Evolutionary conservation across 495 filamentous ascomycete genomes (phyloP).

Genomic region (Penicillium lividum): DNA sequence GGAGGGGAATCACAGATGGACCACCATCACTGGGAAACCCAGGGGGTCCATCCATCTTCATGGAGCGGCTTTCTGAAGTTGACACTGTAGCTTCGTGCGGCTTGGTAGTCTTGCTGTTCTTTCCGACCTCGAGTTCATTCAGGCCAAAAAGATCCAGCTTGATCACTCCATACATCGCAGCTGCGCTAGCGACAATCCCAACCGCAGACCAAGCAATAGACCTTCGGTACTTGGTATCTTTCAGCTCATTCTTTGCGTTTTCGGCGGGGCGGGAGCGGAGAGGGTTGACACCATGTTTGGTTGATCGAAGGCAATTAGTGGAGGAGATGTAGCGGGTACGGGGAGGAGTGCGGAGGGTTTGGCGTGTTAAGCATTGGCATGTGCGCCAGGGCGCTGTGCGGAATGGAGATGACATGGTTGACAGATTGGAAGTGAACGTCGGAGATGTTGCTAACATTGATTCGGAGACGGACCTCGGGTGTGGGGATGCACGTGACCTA

Average conservation of each 20-base stretch:
- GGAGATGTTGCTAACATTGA: neutral
- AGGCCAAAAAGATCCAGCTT: slow-evolving; percentile 43
- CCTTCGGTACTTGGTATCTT: slow-evolving; percentile 31
- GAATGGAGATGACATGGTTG: slow-evolving; percentile 29
- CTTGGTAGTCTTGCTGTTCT: neutral
- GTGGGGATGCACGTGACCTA: slow-evolving; percentile 1
- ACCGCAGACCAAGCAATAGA: slow-evolving; percentile 37
- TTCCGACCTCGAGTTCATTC: slow-evolving; percentile 17
- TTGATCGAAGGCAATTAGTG: slow-evolving; percentile 26
- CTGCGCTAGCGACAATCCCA: slow-evolving; percentile 39
- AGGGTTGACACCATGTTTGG: slow-evolving; percentile 28
- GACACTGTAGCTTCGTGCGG: neutral
- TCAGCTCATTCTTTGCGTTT: slow-evolving; percentile 17
- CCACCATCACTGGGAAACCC: slow-evolving; percentile 37
- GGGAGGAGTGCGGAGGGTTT: slow-evolving; percentile 20
- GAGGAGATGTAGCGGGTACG: slow-evolving; percentile 31
- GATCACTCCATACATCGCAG: slow-evolving; percentile 43
- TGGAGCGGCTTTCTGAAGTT: slow-evolving; percentile 16
- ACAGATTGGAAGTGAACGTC: neutral
- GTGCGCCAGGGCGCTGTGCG: slow-evolving; percentile 33
- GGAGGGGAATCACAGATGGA: slow-evolving; percentile 41
- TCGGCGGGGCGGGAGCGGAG: slow-evolving; percentile 28
- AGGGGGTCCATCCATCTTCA: slow-evolving; percentile 43
- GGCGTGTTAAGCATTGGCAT: slow-evolving; percentile 37
- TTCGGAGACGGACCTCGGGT: neutral